Percentiles rank a stretch among this genome's conserved stretches.
Conservation (phyloP, 1,284 basidiomycete genomes). For the Cystobasidium sp. region DNA sequence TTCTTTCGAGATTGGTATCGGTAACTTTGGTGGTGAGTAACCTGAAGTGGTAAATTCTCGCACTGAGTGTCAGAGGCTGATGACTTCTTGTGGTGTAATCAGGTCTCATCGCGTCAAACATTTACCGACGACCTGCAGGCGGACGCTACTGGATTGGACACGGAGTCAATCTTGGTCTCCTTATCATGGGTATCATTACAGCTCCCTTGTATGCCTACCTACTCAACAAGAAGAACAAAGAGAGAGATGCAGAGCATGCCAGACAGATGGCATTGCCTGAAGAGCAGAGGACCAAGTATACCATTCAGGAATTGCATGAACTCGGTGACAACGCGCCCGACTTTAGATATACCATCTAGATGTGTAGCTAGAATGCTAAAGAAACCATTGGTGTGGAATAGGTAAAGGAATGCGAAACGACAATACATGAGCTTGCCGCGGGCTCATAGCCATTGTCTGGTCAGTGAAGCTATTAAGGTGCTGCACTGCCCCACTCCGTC, state of each 20-base stretch:
- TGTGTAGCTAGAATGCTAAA: background rate
- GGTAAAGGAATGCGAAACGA: too few species aligned
- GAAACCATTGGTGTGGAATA: background rate
- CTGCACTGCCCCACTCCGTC: too few species aligned
- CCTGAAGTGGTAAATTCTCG: too few species aligned
- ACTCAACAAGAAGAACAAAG: constrained; percentile 65
- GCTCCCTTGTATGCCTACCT: constrained; percentile 62
- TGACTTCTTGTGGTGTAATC: constrained; percentile 41
- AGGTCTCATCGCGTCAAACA: constrained; percentile 66
- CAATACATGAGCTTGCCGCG: too few species aligned
- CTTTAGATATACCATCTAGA: constrained; percentile 40
- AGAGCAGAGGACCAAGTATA: constrained; percentile 45
- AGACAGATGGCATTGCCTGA: constrained; percentile 47
- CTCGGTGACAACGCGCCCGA: constrained; percentile 48
- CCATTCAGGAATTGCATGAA: constrained; percentile 49
- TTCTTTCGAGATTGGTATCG: constrained; percentile 29
- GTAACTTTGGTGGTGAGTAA: constrained; percentile 43
- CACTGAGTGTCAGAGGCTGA: too few species aligned
- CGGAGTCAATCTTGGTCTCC: constrained; percentile 69
- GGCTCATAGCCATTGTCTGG: too few species aligned
- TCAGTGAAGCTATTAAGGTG: too few species aligned
- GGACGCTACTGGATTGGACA: constrained; percentile 30
- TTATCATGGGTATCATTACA: constrained; percentile 66
- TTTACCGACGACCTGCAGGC: constrained; percentile 61
- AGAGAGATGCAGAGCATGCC: constrained; percentile 53